phyloP scores from a whole-genome alignment of 768 basidiomycete genomes.

The Lentinula detonsa region DNA sequence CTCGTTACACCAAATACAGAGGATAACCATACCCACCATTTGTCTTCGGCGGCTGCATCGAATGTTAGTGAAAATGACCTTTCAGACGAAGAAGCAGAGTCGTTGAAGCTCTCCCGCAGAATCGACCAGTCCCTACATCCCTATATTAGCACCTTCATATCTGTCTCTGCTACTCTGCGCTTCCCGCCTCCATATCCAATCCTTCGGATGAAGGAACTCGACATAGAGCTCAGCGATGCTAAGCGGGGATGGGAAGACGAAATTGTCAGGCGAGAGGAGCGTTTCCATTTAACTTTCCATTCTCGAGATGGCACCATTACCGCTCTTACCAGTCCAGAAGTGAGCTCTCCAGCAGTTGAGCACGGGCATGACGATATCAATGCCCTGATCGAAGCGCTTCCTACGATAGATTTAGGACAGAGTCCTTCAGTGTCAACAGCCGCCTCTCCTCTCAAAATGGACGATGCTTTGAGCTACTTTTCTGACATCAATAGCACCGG shows the following conservation, averaged over 20 bases:
- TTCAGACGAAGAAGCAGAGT: conserved; percentile 69
- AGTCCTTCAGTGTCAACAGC: conserved; percentile 9
- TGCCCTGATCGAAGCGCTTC: conserved; percentile 60
- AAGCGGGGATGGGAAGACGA: conserved; percentile 87
- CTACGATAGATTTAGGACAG: conserved; percentile 26
- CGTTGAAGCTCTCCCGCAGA: conserved; percentile 60
- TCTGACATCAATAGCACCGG: conserved; percentile 21
- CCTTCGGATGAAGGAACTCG: conserved; percentile 81
- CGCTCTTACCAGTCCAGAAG: conserved; percentile 4
- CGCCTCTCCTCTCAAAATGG: conserved; percentile 17
- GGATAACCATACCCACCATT: neutral
- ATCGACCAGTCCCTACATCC: conserved; percentile 81
- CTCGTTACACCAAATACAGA: conserved; percentile 19
- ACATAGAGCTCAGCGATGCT: conserved; percentile 63
- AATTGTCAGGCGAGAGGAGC: conserved; percentile 71
- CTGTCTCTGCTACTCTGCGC: conserved; percentile 86
- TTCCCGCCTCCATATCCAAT: conserved; percentile 92
- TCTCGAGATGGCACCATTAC: conserved; percentile 8
- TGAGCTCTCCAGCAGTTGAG: neutral
- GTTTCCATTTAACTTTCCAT: conserved; percentile 16
- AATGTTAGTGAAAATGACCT: conserved; percentile 37
- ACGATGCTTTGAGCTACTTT: conserved; percentile 37
- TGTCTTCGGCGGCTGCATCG: conserved; percentile 9
- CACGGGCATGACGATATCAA: conserved; percentile 45
- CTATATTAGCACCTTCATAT: conserved; percentile 83